Evolutionary conservation across 768 basidiomycete species (phyloP).

Genomic region (Tulasnella sp.): DNA sequence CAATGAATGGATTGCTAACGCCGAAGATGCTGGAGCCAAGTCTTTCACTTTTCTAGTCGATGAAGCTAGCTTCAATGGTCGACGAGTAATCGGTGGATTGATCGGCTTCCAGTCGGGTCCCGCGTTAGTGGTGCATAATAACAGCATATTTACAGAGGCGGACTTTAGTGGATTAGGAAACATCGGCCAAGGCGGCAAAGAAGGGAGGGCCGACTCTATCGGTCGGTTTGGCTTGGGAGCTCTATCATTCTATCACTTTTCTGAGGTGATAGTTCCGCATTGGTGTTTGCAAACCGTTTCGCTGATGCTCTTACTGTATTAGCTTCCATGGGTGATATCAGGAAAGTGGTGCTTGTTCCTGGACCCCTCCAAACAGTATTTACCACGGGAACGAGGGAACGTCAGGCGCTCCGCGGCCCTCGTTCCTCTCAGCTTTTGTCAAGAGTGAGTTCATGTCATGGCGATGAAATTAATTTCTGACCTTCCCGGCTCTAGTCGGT

Average conservation of each 20-base stretch:
- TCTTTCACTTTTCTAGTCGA: neutral
- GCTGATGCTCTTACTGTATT: neutral
- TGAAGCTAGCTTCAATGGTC: constrained; percentile 30
- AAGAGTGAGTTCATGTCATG: neutral
- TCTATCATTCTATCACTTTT: constrained; percentile 22
- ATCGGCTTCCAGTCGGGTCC: neutral
- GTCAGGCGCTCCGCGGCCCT: neutral
- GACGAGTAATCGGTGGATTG: constrained; percentile 39
- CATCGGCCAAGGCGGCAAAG: neutral
- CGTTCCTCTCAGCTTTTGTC: neutral
- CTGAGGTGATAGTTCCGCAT: neutral
- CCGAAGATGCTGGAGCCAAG: constrained; percentile 5
- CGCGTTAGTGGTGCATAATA: neutral
- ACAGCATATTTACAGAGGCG: neutral
- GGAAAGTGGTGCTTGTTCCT: constrained; percentile 42
- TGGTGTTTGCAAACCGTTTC: neutral
- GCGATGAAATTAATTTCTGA: no score
- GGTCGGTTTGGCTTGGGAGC: constrained; percentile 14
- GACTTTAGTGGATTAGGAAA: neutral
- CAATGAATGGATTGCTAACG: constrained; percentile 18
- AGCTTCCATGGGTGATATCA: constrained; percentile 41
- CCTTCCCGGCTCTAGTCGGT: constrained; percentile 38
- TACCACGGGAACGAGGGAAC: constrained; percentile 36
- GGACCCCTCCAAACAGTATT: constrained; percentile 46
- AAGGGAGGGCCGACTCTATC: neutral